Evolutionary conservation across 257 asterid genomes (phyloP).

Genomic region (Gentiana straminea): DNA sequence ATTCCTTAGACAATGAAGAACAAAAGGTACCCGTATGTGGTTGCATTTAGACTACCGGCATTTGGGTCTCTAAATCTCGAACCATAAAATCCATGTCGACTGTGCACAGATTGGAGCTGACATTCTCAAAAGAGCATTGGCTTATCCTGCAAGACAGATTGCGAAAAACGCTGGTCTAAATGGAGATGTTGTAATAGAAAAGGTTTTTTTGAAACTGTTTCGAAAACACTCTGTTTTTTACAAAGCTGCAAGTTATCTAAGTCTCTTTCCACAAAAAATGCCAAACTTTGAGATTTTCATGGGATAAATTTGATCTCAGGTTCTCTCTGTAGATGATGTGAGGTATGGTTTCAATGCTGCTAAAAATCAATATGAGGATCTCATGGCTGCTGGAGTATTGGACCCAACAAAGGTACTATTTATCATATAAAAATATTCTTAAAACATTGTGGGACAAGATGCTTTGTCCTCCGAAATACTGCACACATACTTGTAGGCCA

Average conservation of each 20-base stretch:
- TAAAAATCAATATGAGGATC: conserved; percentile 58
- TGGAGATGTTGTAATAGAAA: conserved; percentile 49
- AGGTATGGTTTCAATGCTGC: conserved; percentile 82
- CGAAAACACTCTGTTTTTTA: neutral
- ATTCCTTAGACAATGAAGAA: conserved; percentile 59
- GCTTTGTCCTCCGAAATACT: too few relatives aligned
- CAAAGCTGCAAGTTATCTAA: neutral
- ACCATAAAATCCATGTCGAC: too few relatives aligned
- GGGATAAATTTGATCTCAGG: conserved; percentile 20
- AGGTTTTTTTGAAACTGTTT: conserved; percentile 30
- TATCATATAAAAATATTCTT: neutral
- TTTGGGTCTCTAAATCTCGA: neutral
- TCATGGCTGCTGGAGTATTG: conserved; percentile 69
- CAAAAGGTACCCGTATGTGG: conserved; percentile 37
- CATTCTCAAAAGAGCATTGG: conserved; percentile 56
- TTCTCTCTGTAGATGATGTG: conserved; percentile 45
- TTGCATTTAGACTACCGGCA: too few relatives aligned
- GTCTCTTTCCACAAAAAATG: neutral
- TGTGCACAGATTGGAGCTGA: conserved; percentile 72
- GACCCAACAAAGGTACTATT: conserved; percentile 71
- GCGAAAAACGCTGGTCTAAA: conserved; percentile 77
- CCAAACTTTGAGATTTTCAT: neutral
- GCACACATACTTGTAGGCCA: too few relatives aligned
- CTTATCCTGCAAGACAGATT: conserved; percentile 73
- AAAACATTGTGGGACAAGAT: neutral